Percentiles rank a stretch among this genome's conserved stretches.
phyloP scores from a whole-genome alignment of 805 yeast species.

The Yamadazyma akitaensis region DNA sequence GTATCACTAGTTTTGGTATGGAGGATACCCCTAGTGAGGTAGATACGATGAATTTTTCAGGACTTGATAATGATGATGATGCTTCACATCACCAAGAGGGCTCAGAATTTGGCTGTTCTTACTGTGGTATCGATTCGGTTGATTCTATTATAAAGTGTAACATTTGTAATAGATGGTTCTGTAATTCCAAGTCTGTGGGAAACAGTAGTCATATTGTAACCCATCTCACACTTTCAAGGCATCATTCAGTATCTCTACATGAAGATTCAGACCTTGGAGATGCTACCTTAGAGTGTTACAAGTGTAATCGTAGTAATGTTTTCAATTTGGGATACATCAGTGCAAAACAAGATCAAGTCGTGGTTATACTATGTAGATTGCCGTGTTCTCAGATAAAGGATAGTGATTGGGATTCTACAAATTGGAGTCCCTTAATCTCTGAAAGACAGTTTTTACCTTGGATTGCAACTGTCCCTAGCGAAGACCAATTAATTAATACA shows the following conservation, averaged over 20 bases:
- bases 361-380: constrained; percentile 79
- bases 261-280: constrained; percentile 84
- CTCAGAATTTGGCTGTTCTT: constrained; percentile 21
- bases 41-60: not conserved
- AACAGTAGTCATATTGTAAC: constrained; percentile 79
- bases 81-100: not conserved
- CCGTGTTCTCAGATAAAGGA: constrained; percentile 83
- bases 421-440: constrained; percentile 85
- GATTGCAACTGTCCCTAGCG: constrained; percentile 72
- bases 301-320: constrained; percentile 79
- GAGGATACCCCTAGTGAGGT: too few species aligned
- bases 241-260: constrained; percentile 70
- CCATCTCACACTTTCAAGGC: constrained; percentile 79
- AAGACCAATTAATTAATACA: constrained; percentile 48
- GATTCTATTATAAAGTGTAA: constrained; percentile 71
- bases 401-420: constrained; percentile 78
- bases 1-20: too few species aligned
- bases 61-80: not conserved
- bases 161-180: constrained; percentile 82
- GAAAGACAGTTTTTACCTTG: constrained; percentile 75
- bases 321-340: constrained; percentile 83
- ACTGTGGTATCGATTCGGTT: constrained; percentile 72
- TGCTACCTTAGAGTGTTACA: constrained; percentile 81
- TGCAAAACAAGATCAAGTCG: constrained; percentile 82
- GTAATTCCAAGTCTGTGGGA: constrained; percentile 58